These are phyloP conservation scores for Porphyridium purpureum DNA, from an alignment of 23 red algal species.

Conservation along the genomic window DNA sequence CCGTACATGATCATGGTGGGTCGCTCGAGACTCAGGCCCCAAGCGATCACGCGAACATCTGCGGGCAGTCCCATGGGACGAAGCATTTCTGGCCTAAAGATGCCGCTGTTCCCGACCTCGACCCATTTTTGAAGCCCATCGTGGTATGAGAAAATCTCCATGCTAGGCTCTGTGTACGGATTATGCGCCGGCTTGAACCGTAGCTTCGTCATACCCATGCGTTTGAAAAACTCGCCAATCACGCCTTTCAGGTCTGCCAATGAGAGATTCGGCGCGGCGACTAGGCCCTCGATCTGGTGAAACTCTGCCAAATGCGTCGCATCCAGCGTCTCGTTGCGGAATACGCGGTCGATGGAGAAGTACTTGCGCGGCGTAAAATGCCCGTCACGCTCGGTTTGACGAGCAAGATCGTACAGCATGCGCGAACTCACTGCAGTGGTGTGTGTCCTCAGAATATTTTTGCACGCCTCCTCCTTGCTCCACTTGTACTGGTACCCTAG, in stretches of 20 bases:
- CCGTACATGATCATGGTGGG: constrained; percentile 99
- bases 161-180: constrained; percentile 85
- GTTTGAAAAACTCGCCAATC: constrained; percentile 80
- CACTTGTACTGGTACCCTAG: constrained; percentile 82
- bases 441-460: constrained; percentile 87
- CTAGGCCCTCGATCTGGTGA: constrained; percentile 93
- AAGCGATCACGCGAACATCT: constrained; percentile 92
- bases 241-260: constrained; percentile 83
- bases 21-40: constrained; percentile 86
- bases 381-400: constrained; percentile 1
- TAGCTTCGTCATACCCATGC: constrained; percentile 82
- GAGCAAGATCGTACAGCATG: constrained; percentile 68
- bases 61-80: constrained; percentile 78
- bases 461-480: constrained; percentile 58
- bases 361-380: constrained; percentile 54
- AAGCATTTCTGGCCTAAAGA: constrained; percentile 97
- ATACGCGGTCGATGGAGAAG: constrained; percentile 96
- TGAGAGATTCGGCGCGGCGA: constrained; percentile 66
- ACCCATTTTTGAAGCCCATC: constrained; percentile 76
- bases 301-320: constrained; percentile 95
- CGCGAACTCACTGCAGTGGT: constrained; percentile 86
- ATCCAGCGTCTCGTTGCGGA: constrained; percentile 94
- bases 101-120: constrained; percentile 90
- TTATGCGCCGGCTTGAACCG: constrained; percentile 97
- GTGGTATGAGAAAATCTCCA: constrained; percentile 89